These are phyloP conservation scores for Pinus tabuliformis DNA, from an alignment of 75 land plant genomes.

Conservation along the genomic window DNA sequence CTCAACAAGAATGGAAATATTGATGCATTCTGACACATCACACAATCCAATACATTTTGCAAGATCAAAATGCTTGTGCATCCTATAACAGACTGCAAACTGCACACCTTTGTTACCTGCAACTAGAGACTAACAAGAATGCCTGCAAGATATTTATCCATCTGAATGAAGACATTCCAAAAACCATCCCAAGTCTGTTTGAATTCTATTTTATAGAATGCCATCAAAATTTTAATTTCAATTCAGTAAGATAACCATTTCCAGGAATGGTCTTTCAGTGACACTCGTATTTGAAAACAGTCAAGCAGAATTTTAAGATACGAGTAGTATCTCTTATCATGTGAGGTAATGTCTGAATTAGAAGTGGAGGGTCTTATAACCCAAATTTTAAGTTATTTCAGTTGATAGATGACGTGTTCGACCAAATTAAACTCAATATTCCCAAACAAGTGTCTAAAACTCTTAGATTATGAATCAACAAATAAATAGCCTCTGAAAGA, in stretches of 20 bases:
- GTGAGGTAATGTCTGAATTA: neutral
- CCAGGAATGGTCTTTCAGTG: neutral
- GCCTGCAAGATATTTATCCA: neutral
- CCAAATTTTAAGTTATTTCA: neutral
- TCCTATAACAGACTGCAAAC: neutral
- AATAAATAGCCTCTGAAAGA: neutral
- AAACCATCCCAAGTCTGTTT: neutral
- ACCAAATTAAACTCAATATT: slow-evolving; percentile 1
- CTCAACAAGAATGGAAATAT: neutral
- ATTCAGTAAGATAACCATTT: neutral
- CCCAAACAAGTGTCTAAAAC: neutral
- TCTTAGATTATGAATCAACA: neutral
- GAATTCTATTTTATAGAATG: neutral
- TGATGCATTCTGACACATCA: neutral
- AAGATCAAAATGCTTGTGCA: neutral
- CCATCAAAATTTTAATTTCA: neutral
- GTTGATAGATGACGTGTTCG: neutral
- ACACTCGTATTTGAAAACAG: neutral
- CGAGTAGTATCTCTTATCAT: neutral
- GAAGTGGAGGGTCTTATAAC: neutral
- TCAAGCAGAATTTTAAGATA: neutral
- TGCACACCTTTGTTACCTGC: neutral
- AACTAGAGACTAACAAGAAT: neutral
- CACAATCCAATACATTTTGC: neutral
- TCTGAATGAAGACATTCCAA: neutral